Conservation (phyloP, 495 filamentous ascomycete species). For the Annulohypoxylon bovei region DNA sequence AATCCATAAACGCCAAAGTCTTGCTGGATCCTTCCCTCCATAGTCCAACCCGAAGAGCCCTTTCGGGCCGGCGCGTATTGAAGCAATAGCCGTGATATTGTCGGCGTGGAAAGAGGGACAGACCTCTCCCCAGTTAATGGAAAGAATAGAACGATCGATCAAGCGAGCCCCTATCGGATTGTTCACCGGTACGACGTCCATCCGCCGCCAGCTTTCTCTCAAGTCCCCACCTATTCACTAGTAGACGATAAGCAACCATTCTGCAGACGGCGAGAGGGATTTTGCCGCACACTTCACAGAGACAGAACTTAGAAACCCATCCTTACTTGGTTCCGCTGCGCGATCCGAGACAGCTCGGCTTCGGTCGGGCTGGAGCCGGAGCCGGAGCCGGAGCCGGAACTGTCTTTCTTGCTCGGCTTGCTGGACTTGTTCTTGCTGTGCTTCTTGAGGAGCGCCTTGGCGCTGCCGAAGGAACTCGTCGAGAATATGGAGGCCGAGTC, state of each 20-base stretch:
- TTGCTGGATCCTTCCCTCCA: not conserved
- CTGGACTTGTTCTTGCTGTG: conserved; percentile 9
- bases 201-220: not conserved
- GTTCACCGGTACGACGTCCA: not conserved
- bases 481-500: conserved; percentile 46
- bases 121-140: not conserved
- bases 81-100: not conserved
- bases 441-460: conserved; percentile 45
- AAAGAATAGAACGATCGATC: not conserved
- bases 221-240: not conserved
- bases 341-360: conserved; percentile 17
- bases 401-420: not conserved
- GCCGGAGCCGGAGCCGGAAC: not conserved
- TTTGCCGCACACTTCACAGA: not conserved
- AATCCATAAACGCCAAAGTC: not conserved
- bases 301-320: conserved; percentile 24
- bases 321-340: conserved; percentile 29
- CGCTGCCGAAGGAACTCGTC: conserved; percentile 46
- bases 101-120: not conserved
- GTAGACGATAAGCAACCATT: not conserved
- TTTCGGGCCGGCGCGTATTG: not conserved
- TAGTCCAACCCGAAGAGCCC: not conserved
- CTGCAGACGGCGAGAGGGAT: not conserved
- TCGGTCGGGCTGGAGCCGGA: conserved; percentile 1
- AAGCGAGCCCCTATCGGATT: not conserved